These are phyloP conservation scores for Streptanthus diversifolius DNA, from an alignment of 345 rosid species.

Conservation along the genomic window DNA sequence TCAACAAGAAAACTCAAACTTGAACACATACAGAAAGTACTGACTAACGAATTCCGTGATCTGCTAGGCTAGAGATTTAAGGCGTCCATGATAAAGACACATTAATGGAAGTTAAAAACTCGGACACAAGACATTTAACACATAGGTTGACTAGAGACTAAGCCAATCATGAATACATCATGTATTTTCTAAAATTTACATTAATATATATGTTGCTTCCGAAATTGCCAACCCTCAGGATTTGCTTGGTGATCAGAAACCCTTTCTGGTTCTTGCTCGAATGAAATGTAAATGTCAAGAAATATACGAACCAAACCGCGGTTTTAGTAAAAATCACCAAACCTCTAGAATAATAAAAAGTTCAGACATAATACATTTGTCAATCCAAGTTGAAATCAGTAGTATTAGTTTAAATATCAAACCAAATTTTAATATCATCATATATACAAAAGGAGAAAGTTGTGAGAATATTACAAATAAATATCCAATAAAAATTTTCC, in stretches of 20 bases:
- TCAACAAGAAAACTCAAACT: constrained; percentile 12
- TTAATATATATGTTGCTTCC: neutral
- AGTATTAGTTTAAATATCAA: neutral
- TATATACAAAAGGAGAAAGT: neutral
- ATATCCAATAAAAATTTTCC: neutral
- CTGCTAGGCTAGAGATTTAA: neutral
- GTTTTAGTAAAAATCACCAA: neutral
- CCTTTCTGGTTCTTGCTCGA: neutral
- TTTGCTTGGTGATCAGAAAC: neutral
- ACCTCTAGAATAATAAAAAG: neutral
- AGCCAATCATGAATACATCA: neutral
- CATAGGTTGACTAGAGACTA: neutral
- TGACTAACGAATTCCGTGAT: neutral
- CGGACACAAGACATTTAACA: neutral
- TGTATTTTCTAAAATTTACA: neutral
- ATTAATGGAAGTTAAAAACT: constrained; percentile 1
- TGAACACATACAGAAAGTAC: neutral
- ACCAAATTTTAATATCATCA: neutral
- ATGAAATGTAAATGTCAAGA: neutral
- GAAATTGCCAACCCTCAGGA: neutral
- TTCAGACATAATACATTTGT: neutral
- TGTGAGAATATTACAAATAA: neutral
- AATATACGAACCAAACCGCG: neutral
- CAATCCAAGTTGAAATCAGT: neutral
- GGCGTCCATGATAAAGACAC: neutral